Evolutionary conservation across 2,329 filamentous ascomycete genomes (phyloP).

Genomic region (Aspergillus sp.): DNA sequence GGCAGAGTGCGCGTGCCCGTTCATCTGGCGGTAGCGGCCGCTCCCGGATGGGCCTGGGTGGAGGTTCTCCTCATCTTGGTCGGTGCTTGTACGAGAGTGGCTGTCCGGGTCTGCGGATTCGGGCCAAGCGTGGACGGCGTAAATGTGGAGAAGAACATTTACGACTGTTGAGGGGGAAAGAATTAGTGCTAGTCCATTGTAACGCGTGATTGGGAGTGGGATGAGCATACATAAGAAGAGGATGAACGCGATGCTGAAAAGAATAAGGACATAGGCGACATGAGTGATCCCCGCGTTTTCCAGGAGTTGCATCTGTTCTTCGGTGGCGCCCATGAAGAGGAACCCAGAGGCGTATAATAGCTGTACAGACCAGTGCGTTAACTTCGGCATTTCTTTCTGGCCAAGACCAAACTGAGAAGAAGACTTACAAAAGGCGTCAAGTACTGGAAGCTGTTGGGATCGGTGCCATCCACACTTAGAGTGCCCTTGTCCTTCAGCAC

Average conservation of each 20-base stretch:
- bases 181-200: not conserved
- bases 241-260: slow-evolving; percentile 87
- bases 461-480: slow-evolving; percentile 64
- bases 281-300: slow-evolving; percentile 75
- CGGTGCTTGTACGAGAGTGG: slow-evolving; percentile 6
- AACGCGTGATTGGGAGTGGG: not conserved
- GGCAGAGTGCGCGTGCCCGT: slow-evolving; percentile 45
- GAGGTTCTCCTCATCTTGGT: slow-evolving; percentile 2
- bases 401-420: not conserved
- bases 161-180: slow-evolving; percentile 53
- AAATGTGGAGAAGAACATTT: slow-evolving; percentile 81
- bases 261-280: slow-evolving; percentile 86
- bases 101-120: slow-evolving; percentile 28
- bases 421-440: slow-evolving; percentile 67
- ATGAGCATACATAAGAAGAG: slow-evolving; percentile 72
- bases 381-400: slow-evolving; percentile 3
- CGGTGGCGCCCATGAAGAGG: slow-evolving; percentile 95
- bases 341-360: slow-evolving; percentile 90
- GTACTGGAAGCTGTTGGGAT: slow-evolving; percentile 72
- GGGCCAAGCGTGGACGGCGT: slow-evolving; percentile 64
- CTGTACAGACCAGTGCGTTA: slow-evolving; percentile 48
- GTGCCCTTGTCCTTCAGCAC: slow-evolving; percentile 72
- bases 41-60: slow-evolving; percentile 11
- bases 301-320: slow-evolving; percentile 88
- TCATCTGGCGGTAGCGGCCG: slow-evolving; percentile 23